Base-by-base conservation (phyloP, 73 alveolate genomes). In the Diophrys appendiculata region DNA sequence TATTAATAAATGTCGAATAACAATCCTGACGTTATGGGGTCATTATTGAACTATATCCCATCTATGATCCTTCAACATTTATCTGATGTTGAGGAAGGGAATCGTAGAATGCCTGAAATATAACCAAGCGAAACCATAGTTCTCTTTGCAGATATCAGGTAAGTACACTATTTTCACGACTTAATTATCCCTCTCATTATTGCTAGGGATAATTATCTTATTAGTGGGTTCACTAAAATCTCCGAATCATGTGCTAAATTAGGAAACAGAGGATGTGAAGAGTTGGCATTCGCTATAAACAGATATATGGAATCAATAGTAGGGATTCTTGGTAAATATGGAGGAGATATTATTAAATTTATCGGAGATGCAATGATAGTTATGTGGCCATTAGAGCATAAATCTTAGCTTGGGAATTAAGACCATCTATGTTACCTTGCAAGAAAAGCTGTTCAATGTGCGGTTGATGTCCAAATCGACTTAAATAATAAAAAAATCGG, bases 301-400 rank as follows among this genome's bases (percentile, higher is more conserved):
- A 76, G 98, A 65, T 96, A 93, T 77, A 94, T 96, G 98, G 99
- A 96, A 87, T 89, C 90, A 65, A 82, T 94, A 74, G 96, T 94
- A 33, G 90, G 89, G 43, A 84, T 90, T 53, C 88, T 94, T 30
- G 96, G 95, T 18, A 90, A 90, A 72, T 87, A 92, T 86, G 99
- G 99, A 1, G 99, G 99, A 29, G 99, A 96, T 89, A 94, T 96
- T 23, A 93, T 96, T 67, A 96, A 96, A 83, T 93, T 94, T 83
- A 98, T 95, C 24, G 99, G 99, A 33, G 99, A 96, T 78, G 98
- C 98, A 0, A 85, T 96, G 95, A 91, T 93, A 74, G 98, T 96
- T 32, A 95, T 96, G 73, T 96, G 99, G 99, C 99, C 99, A 32
- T 83, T 81, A 29, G 76, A 55, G 5, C 60, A 56, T 18, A 68